phyloP scores from a whole-genome alignment of 306 rosid genomes.

The Prunus mongolica region DNA sequence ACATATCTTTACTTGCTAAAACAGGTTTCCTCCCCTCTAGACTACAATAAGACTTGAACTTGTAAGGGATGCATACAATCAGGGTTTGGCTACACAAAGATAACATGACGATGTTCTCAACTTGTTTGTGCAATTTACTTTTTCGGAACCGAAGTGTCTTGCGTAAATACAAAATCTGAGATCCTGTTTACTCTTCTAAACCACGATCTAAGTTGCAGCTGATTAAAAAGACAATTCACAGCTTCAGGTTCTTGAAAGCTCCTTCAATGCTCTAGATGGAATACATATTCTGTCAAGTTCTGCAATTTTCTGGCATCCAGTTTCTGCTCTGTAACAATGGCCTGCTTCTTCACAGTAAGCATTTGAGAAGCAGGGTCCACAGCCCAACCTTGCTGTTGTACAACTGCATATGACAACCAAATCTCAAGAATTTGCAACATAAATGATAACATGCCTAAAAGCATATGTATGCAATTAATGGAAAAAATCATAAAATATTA shows the following conservation, averaged over 20 bases:
- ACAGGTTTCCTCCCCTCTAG: too few species aligned
- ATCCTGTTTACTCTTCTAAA: neutral
- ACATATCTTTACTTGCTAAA: too few species aligned
- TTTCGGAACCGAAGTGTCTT: neutral
- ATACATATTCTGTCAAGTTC: constrained; percentile 86
- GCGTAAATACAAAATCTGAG: neutral
- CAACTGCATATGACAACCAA: constrained; percentile 46
- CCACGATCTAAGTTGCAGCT: neutral
- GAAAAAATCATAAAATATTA: neutral
- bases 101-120: too few species aligned
- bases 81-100: too few species aligned
- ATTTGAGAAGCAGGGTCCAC: constrained; percentile 68
- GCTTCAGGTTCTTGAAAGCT: constrained; percentile 13
- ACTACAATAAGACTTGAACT: too few species aligned
- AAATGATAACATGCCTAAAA: neutral
- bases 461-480: neutral
- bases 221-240: constrained; percentile 1
- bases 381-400: constrained; percentile 64
- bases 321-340: constrained; percentile 66
- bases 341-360: constrained; percentile 80
- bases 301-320: constrained; percentile 78
- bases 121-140: too few species aligned
- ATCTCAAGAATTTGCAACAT: neutral
- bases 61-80: too few species aligned
- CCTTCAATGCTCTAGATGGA: constrained; percentile 77